Percentiles rank a stretch among this genome's conserved stretches.
Evolutionary conservation across 768 basidiomycete genomes (phyloP).

Genomic region (Steccherinum ochraceum): DNA sequence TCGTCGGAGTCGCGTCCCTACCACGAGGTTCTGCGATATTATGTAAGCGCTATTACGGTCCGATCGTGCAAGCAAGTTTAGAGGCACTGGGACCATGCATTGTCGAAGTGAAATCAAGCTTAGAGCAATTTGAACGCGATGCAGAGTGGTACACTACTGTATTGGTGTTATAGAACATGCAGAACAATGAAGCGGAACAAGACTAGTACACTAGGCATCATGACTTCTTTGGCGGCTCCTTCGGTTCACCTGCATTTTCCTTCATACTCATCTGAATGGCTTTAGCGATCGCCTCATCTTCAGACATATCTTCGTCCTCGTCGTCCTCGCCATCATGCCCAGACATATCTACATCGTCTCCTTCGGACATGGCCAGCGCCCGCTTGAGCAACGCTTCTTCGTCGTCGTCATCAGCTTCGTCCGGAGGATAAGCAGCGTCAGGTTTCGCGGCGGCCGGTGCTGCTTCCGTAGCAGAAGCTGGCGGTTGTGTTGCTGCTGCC

Average conservation of each 20-base stretch:
- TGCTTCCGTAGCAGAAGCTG: constrained; percentile 26
- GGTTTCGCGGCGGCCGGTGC: constrained; percentile 25
- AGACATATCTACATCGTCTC: constrained; percentile 40
- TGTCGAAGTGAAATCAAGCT: no score
- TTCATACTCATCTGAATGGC: constrained; percentile 96
- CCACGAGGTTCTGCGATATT: no score
- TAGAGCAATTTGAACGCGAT: no score
- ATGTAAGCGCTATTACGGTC: no score
- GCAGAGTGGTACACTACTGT: no score
- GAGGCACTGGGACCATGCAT: no score
- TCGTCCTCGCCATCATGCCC: constrained; percentile 13
- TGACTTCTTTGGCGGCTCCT: background rate
- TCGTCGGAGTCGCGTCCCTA: no score
- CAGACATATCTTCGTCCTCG: constrained; percentile 65
- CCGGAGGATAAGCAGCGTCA: constrained; percentile 23
- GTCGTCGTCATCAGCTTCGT: constrained; percentile 51
- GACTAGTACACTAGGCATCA: no score
- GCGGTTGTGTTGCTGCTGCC: constrained; percentile 30
- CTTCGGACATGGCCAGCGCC: constrained; percentile 72
- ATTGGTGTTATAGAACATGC: no score
- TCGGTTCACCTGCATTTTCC: background rate
- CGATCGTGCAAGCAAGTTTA: no score
- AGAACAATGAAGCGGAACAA: no score
- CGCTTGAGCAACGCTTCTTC: constrained; percentile 73
- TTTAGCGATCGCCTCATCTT: constrained; percentile 84